Base-by-base conservation (phyloP, 345 rosid genomes). In the Populus tremula region DNA sequence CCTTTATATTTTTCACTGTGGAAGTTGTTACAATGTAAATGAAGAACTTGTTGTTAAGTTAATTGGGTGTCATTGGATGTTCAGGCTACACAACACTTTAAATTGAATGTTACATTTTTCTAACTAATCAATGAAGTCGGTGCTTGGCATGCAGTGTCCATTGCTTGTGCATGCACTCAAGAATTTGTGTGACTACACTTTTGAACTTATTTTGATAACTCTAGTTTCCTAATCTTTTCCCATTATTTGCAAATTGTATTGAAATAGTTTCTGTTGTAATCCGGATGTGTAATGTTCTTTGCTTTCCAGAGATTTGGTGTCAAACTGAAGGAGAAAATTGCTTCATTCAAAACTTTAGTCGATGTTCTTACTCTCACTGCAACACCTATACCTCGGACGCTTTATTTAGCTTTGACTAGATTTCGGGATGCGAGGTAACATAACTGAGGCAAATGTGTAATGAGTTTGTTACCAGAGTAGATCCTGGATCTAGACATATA, bases 381-480 rank as follows among this genome's bases (percentile, higher is more conserved):
- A 73, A 93, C 99, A 76, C 99, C 99, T 67, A 95, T 95, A 78
- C 99, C 99, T 47, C 90, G 99, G 78, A 95, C 97, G 10, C 93
- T 95, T 66, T 95, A 95, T 86, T 86, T 95, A 85, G 96, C 98
- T 63, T 83, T 95, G 87, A 95, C 97, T 63, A 97, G 99, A 76
- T 95, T 95, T 89, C 98, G 97, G 71, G 99, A 95, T 92, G 98
- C 99, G 67, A 95, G 98, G 99, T 95, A 88, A 84, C 69, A 50
- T 76, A 61, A 13, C 29, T 78, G 47, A 68, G 53, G 67, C 72
- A 45, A 36, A 21, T 68, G 11, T 49, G 43, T 33, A 66, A 61
- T 38, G 8, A 16, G 53, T 79, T 71, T 80, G 18, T 35, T 20
- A 66, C 39, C 8, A 33, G 68, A 64, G 23, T 49, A 62, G 35